A percentile compares a stretch with the other conserved stretches of the same genome.
Conservation (phyloP, 139 green algal species). For the Asterochloris sp. region DNA sequence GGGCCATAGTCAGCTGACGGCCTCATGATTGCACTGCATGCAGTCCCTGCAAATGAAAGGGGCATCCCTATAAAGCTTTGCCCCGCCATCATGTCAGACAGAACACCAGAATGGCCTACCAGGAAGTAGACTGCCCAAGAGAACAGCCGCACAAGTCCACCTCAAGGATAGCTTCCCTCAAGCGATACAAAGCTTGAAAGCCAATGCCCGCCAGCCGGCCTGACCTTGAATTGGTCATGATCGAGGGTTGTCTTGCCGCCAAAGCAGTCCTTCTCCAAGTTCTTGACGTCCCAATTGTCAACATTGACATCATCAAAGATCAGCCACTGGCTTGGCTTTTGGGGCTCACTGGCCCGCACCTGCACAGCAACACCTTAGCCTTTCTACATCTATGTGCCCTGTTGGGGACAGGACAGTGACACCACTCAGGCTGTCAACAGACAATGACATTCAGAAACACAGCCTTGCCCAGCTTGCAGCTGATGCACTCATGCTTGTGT, state of each 20-base stretch:
- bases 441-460: too few species aligned
- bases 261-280: constrained; percentile 86
- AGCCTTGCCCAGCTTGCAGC: too few species aligned
- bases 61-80: not conserved
- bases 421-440: too few species aligned
- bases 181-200: not conserved
- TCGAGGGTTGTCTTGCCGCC: constrained; percentile 57
- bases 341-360: too few species aligned
- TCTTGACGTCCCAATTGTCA: constrained; percentile 59
- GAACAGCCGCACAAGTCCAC: too few species aligned
- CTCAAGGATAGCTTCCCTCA: too few species aligned
- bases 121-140: too few species aligned
- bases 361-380: too few species aligned
- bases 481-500: too few species aligned
- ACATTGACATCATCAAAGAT: constrained; percentile 87
- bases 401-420: too few species aligned
- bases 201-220: too few species aligned
- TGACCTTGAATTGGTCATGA: not conserved
- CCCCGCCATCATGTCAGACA: not conserved
- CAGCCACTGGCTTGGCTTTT: constrained; percentile 53
- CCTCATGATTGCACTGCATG: not conserved
- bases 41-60: not conserved
- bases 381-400: too few species aligned
- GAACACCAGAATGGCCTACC: not conserved
- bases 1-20: not conserved